Evolutionary conservation across 495 filamentous ascomycete genomes (phyloP), one percentile per base, ranked within the genome.

Genomic region (Parmelia sp.): DNA sequence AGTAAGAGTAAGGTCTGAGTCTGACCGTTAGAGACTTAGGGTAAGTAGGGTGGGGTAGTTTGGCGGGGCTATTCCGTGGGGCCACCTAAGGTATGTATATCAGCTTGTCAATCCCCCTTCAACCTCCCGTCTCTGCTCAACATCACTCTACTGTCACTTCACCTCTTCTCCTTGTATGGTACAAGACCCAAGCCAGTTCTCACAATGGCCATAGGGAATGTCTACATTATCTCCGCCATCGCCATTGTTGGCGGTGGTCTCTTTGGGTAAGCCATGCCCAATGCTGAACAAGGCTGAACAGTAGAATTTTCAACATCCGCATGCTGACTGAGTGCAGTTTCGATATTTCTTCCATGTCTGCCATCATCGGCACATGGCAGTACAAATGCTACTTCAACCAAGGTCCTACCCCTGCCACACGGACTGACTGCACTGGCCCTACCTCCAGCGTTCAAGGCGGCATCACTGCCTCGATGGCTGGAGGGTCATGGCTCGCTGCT

Each of bases 191-290:
- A 37, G 15, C 19, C 15, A 58, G 25, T 14, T 23, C 21, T 40
- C 27, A 70, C 42, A 27, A 71, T 71, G 65, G 23, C 73, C 55
- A 70, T 87, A 57, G 85, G 86, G 25, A 90, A 90, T 70, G 81
- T 90, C 65, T 91, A 90, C 69, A 72, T 86, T 49, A 91, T 91
- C 72, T 82, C 89, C 68, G 85, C 86, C 74, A 83, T 89, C 74
- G 82, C 88, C 71, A 86, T 92, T 69, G 80, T 89, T 61, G 90
- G 90, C 65, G 90, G 90, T 73, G 86, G 83, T 57, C 82, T 92
- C 23, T 93, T 95, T 74, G 61, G 61, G 61, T 63, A 80, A 87
- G 72, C 77, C 81, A 60, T 75, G 77, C 2, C 65, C 70, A 71
- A 4, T n/a, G n/a, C 69, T 74, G 39, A 72, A 69, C 60, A n/a